Conservation (phyloP, 2,329 filamentous ascomycete genomes). For the Endothia cerciana region DNA sequence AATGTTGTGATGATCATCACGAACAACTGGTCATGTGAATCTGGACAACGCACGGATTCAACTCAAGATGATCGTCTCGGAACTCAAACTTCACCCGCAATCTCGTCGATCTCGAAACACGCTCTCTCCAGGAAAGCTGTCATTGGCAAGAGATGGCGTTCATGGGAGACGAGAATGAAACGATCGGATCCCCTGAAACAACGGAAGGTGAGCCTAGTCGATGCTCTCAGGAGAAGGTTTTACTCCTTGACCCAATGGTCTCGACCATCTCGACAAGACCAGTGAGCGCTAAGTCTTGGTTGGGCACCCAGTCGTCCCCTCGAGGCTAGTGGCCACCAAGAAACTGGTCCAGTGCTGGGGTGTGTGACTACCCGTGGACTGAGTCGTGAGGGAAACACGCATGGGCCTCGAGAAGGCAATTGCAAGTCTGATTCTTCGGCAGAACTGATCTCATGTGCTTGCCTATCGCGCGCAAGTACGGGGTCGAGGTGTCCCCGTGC, state of each 20-base stretch:
- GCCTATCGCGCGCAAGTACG: neutral
- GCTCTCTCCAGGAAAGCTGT: neutral
- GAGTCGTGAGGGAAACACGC: neutral
- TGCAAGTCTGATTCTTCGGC: neutral
- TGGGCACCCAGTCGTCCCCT: neutral
- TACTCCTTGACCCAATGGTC: neutral
- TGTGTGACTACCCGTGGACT: neutral
- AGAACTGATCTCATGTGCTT: neutral
- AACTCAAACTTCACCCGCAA: neutral
- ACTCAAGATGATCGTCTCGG: neutral
- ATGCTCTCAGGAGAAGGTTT: too few species aligned
- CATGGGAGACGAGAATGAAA: conserved; percentile 15
- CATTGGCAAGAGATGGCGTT: neutral
- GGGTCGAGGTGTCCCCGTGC: neutral
- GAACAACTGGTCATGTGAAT: conserved; percentile 15
- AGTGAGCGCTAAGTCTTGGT: neutral
- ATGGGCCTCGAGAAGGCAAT: neutral
- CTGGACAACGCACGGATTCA: conserved; percentile 16
- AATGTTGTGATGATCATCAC: neutral
- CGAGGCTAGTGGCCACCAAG: neutral
- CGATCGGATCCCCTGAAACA: conserved; percentile 25
- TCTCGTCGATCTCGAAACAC: neutral
- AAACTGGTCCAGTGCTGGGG: neutral
- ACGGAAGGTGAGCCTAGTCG: neutral
- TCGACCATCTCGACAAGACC: neutral